Base-by-base conservation (phyloP, 495 filamentous ascomycete species). In the Lasiosphaeria ovina region DNA sequence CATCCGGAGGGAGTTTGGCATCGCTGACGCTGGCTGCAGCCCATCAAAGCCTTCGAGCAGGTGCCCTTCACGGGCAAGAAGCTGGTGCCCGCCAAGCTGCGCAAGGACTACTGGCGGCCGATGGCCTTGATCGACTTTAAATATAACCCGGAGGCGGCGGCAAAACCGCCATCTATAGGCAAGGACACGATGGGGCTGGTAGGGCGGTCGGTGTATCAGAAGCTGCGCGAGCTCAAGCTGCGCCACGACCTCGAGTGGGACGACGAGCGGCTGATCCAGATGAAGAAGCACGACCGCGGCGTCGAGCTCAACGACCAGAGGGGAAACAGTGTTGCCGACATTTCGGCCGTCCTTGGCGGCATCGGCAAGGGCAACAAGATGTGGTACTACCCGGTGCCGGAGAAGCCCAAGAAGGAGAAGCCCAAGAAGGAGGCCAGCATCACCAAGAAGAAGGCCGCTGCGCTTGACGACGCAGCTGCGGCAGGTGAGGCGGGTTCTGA, bases 1-100 rank as follows among this genome's bases (percentile, higher is more conserved):
- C 10, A 4, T 4, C 3, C 10, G 9, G 44, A n/a, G 11, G 12
- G 34, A 42, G 8, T n/a, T 54, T 45, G 48, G 48, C 5, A 52
- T 35, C 33, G 40, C 33, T 11, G 31, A 56, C 32, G 44, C 54
- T 54, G 31, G 51, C 31, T 42, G 31, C 58, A 91, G 89, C 81
- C 88, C 76, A 84, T 83, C 73, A 81, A 77, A 59, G 77, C 85
- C 59, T 74, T 95, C 57, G 77, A 80, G 52, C 94, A 98, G 74
- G 76, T 97, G 61, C 79, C 91, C 64, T 96, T 85, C 80, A 87
- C 91, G 54, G 94, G 93, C 79, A 96, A 96, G 76, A 94, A 98
- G 69, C 88, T 90, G 62, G 80, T 88, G 38, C 92, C 92, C 4
- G 71, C 85, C 56, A 78, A 82, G 53, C 74, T 98, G 49, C 91